Base-by-base conservation (phyloP, 768 basidiomycete genomes). In the Tubosaeta brunneosetosa region DNA sequence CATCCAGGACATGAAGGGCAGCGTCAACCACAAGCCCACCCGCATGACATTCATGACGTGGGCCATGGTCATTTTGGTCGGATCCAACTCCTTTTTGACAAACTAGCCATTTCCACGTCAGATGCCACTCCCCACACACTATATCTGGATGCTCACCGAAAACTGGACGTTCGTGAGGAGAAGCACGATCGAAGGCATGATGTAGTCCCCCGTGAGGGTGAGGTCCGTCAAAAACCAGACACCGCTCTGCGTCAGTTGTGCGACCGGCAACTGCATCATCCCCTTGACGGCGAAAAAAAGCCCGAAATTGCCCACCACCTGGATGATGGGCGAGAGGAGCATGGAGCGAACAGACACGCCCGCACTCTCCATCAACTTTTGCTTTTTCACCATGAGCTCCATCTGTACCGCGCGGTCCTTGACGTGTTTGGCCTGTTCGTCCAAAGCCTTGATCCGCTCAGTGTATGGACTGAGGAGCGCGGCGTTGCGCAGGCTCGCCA, bases 231-330 rank as follows among this genome's bases (percentile, higher is more conserved):
- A 66, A 71, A 84, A 83, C 42, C 69, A 74, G 29, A 92, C 66
- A 0, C 94, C 93, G 52, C 90, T 92, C 55, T 83, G 73, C 57
- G 79, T 77, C 61, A 97, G 66, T 71, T 92, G 91, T 49, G 77
- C 76, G 17, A 97, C 68, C 0, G 91, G 90, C 42, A 85, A 66
- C 45, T 76, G 73, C 59, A 85, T 84, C 74, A 98, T 78, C 44
- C 72, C 73, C 69, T 82, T 83, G 50, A 95, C 66, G 16, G 81
- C 91, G 58, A 92, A 85, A 78, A 98, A 98, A 72, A 91, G 71
- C 13, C 85, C 84, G 31, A 97, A 70, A 43, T 87, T 85, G 40
- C 92, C 74, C 1, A 90, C 83, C 19, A 92, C 65, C 68, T 95
- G 93, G 1, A 86, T 60, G 50, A 93, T 52, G 8, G 82, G 80